Percentiles rank a stretch among this genome's conserved stretches.
phyloP scores from a whole-genome alignment of 768 basidiomycete genomes.

The Tephrocybe rancida region DNA sequence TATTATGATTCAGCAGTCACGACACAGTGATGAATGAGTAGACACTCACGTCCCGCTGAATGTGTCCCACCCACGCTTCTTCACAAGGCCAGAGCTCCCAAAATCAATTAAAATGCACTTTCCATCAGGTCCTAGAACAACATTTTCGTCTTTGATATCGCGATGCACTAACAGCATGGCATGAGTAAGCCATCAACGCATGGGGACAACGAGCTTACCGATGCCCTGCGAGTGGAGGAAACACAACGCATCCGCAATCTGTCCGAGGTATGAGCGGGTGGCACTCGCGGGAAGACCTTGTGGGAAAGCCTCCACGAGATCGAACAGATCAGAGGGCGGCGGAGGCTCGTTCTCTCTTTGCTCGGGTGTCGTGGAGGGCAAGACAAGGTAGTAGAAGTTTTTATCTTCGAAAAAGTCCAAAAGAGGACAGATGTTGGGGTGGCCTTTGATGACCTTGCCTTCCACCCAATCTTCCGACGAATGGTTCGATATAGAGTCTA shows the following conservation, averaged over 20 bases:
- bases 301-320: constrained; percentile 89
- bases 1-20: constrained; percentile 3
- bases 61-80: constrained; percentile 86
- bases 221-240: constrained; percentile 94
- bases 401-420: constrained; percentile 97
- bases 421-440: constrained; percentile 93
- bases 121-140: constrained; percentile 78
- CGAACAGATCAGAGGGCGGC: constrained; percentile 86
- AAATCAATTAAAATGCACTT: constrained; percentile 96
- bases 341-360: constrained; percentile 50
- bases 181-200: constrained; percentile 6
- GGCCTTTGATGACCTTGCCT: constrained; percentile 77
- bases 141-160: constrained; percentile 98
- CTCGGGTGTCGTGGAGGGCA: constrained; percentile 75
- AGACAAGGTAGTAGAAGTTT: constrained; percentile 93
- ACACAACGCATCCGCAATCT: constrained; percentile 87
- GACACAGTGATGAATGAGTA: neutral
- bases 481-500: constrained; percentile 12
- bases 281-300: constrained; percentile 76
- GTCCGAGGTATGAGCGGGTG: constrained; percentile 85
- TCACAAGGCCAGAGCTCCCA: constrained; percentile 87
- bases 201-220: constrained; percentile 48
- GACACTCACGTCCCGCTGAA: constrained; percentile 88
- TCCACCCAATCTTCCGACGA: constrained; percentile 58
- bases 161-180: constrained; percentile 70